These are phyloP conservation scores for slime mould (Dictyostelium discoideum) DNA, from an alignment of 78 protist species.

Conservation along the genomic window dicty_2.7 NC_007091.3:2135501-2136000, in stretches of 20 bases:
- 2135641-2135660: not conserved
- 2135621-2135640: not conserved
- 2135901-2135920: slow-evolving; percentile 53
- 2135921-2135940: slow-evolving; percentile 61
- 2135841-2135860: not conserved
- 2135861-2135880: slow-evolving; percentile 24
- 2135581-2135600: not conserved
- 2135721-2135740: not conserved
- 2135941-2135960: slow-evolving; percentile 1
- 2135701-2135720: not conserved
- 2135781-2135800: not conserved
- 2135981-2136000: not conserved
- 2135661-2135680: not conserved
- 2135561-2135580: not conserved
- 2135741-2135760: not conserved
- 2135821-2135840: not conserved
- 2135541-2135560: not conserved
- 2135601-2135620: not conserved
- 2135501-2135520: not conserved
- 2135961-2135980: no score
- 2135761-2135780: not conserved
- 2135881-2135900: slow-evolving; percentile 60
- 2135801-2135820: not conserved
- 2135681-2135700: not conserved
- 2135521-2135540: not conserved